phyloP scores from a whole-genome alignment of 352 stramenopile genomes.

The Pythium aquatile region DNA sequence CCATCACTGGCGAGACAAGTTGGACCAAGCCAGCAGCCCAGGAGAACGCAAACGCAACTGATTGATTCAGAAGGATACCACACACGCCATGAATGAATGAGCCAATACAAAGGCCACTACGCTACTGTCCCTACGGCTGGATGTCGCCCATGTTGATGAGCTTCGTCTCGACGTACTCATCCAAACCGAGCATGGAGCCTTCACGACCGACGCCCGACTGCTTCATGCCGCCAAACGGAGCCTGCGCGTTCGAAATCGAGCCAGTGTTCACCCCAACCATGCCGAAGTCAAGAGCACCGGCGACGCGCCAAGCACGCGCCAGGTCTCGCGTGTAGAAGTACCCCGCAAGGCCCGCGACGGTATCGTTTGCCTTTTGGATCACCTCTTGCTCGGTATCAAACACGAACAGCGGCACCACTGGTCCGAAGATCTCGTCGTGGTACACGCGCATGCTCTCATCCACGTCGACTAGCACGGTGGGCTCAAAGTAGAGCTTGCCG shows the following conservation, averaged over 20 bases:
- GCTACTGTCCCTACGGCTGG: constrained; percentile 5
- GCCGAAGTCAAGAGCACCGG: constrained; percentile 85
- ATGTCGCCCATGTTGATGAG: constrained; percentile 89
- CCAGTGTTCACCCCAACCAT: constrained; percentile 96
- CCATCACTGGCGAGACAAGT: constrained; percentile 34
- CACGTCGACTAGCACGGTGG: constrained; percentile 92
- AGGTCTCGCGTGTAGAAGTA: constrained; percentile 96
- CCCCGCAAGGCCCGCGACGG: constrained; percentile 86
- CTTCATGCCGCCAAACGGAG: constrained; percentile 91
- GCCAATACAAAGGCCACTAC: no score
- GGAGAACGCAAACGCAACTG: neutral
- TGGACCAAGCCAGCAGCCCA: constrained; percentile 24
- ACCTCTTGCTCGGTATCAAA: constrained; percentile 97
- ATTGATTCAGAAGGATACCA: neutral
- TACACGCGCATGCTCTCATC: constrained; percentile 90
- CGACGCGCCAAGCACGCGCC: constrained; percentile 86
- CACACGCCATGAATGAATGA: no score
- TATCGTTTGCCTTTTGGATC: constrained; percentile 93
- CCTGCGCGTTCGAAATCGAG: constrained; percentile 83
- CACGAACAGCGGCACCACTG: constrained; percentile 89
- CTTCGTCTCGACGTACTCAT: constrained; percentile 98
- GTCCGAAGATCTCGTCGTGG: constrained; percentile 96
- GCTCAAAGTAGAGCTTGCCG: constrained; percentile 90
- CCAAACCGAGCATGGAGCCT: constrained; percentile 84
- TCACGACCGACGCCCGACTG: constrained; percentile 90